phyloP scores from a whole-genome alignment of 148 eudicot genomes.

The Silene conica region DNA sequence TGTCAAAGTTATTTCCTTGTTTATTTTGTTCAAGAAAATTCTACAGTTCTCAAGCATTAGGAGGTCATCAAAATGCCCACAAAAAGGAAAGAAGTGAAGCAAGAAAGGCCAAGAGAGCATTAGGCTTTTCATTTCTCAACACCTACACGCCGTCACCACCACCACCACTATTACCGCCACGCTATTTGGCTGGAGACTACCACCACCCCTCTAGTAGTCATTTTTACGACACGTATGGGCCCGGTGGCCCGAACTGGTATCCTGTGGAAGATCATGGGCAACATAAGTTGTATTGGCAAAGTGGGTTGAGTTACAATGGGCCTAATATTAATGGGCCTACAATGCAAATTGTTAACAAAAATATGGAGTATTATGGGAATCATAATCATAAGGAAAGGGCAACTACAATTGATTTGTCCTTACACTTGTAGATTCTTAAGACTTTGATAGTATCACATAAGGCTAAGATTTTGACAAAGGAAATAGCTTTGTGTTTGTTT shows the following conservation, averaged over 20 bases:
- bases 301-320: conserved; percentile 21
- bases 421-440: conserved; percentile 49
- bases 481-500: no score
- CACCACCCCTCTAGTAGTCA: conserved; percentile 27
- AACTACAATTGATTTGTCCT: conserved; percentile 66
- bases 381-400: conserved; percentile 28
- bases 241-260: conserved; percentile 35
- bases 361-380: background rate
- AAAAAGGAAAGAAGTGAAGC: conserved; percentile 79
- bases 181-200: conserved; percentile 38
- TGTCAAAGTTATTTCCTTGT: conserved; percentile 59
- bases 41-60: conserved; percentile 85
- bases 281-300: conserved; percentile 37
- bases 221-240: conserved; percentile 34
- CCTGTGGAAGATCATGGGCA: conserved; percentile 33
- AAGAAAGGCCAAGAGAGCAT: conserved; percentile 38
- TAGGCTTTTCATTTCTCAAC: conserved; percentile 24
- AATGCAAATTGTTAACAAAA: conserved; percentile 9
- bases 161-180: conserved; percentile 28
- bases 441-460: no score
- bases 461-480: no score
- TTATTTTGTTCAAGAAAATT: conserved; percentile 80
- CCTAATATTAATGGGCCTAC: conserved; percentile 15
- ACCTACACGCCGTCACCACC: conserved; percentile 20
- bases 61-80: conserved; percentile 97